These are phyloP conservation scores for Termitomyces sp. DNA, from an alignment of 768 basidiomycete genomes.

Conservation along the genomic window DNA sequence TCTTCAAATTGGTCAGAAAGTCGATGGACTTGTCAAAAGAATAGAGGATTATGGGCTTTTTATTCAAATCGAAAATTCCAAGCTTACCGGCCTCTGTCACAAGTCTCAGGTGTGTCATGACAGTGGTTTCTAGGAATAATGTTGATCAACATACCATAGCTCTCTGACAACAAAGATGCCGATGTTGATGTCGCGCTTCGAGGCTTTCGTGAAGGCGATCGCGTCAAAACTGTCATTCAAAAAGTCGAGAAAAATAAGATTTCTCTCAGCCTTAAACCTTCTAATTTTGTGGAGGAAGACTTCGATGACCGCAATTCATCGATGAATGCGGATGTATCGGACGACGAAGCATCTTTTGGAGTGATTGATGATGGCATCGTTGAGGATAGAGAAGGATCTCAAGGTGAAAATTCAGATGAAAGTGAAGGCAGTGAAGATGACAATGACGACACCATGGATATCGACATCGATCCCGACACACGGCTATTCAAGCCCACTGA, in stretches of 20 bases:
- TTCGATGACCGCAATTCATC: constrained; percentile 36
- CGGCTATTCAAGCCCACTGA: constrained; percentile 17
- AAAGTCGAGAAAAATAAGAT: constrained; percentile 73
- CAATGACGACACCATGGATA: constrained; percentile 39
- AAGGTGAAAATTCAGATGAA: constrained; percentile 14
- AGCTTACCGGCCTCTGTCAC: constrained; percentile 88
- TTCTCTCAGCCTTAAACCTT: constrained; percentile 87
- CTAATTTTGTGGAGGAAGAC: constrained; percentile 73
- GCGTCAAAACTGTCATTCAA: constrained; percentile 74
- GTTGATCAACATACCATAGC: constrained; percentile 35
- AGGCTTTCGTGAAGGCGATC: constrained; percentile 84
- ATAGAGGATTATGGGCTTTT: constrained; percentile 92
- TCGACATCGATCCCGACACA: constrained; percentile 37
- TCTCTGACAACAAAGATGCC: constrained; percentile 84
- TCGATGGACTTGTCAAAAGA: constrained; percentile 74
- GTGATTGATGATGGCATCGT: constrained; percentile 19
- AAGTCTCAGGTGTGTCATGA: constrained; percentile 70
- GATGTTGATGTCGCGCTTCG: constrained; percentile 76
- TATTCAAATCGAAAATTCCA: constrained; percentile 81
- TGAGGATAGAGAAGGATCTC: constrained; percentile 23
- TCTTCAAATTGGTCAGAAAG: constrained; percentile 75
- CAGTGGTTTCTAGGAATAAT: not conserved
- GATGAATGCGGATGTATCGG: constrained; percentile 22
- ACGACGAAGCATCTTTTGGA: not conserved
- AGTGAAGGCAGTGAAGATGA: constrained; percentile 19